phyloP scores from a whole-genome alignment of 225 moss, liverwort and hornwort genomes.

The Ulota crispa region DNA sequence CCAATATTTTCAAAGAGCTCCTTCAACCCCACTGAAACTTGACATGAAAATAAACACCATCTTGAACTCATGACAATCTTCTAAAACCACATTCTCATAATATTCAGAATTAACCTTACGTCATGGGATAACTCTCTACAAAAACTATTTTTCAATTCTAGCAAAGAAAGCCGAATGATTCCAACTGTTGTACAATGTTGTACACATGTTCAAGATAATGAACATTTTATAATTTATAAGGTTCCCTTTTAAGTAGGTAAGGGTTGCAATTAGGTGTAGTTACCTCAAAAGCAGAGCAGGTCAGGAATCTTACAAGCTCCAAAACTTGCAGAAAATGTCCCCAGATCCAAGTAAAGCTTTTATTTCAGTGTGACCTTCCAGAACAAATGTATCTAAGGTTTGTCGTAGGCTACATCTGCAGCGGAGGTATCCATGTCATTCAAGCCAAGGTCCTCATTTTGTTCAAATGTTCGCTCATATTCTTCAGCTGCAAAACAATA shows the following conservation, averaged over 20 bases:
- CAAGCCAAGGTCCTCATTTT: constrained; percentile 78
- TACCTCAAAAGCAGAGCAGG: too few relatives aligned
- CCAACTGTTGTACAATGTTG: not conserved
- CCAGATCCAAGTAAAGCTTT: too few relatives aligned
- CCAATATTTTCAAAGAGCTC: not conserved
- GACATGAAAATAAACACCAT: not conserved
- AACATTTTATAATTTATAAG: not conserved
- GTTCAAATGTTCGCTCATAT: constrained; percentile 67
- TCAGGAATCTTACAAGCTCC: not conserved
- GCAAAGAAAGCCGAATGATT: not conserved
- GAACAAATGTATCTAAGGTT: not conserved
- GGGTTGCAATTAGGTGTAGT: not conserved
- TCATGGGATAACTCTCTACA: not conserved
- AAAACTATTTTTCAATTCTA: not conserved
- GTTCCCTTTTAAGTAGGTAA: not conserved
- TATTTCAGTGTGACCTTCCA: not conserved
- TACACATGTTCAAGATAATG: not conserved
- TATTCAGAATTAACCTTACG: not conserved
- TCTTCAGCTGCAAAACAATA: constrained; percentile 56
- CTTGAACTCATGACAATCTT: not conserved
- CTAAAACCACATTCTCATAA: not conserved
- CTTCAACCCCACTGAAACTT: not conserved
- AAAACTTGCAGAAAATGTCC: not conserved
- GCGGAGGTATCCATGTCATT: constrained; percentile 82
- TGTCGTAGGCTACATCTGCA: constrained; percentile 59